Percentiles rank a stretch among this genome's conserved stretches.
Conservation (phyloP, 2,329 filamentous ascomycete genomes). For the Exophiala phaeomuriformis region DNA sequence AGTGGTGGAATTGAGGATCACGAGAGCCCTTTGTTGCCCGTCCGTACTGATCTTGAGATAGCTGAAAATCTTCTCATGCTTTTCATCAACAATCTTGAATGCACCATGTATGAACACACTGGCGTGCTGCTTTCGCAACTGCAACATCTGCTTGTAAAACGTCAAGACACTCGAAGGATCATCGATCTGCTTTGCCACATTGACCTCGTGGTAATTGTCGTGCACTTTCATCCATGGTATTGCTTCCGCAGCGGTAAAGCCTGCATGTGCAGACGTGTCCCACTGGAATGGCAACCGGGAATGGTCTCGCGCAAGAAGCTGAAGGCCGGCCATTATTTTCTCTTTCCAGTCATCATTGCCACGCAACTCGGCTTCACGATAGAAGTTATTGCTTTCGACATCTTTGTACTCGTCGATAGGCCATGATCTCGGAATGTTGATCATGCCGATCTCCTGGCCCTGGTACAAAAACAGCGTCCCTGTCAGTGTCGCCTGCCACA, state of each 20-base stretch:
- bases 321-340: constrained; percentile 41
- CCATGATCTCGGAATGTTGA: constrained; percentile 45
- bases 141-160: constrained; percentile 54
- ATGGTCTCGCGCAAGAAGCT: constrained; percentile 58
- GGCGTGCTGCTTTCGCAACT: constrained; percentile 51
- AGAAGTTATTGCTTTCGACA: constrained; percentile 33
- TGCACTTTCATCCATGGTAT: constrained; percentile 67
- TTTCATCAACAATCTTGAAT: constrained; percentile 33
- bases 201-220: constrained; percentile 53
- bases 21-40: constrained; percentile 27
- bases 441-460: constrained; percentile 52
- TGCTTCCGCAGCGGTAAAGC: constrained; percentile 51
- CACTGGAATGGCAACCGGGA: constrained; percentile 65
- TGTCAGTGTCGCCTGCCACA: constrained; percentile 48
- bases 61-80: constrained; percentile 49
- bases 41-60: constrained; percentile 36
- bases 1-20: constrained; percentile 30
- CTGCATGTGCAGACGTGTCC: constrained; percentile 51
- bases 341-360: constrained; percentile 31
- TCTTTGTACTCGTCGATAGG: constrained; percentile 33
- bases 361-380: constrained; percentile 32
- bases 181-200: constrained; percentile 47
- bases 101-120: constrained; percentile 62
- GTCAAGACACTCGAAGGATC: constrained; percentile 42
- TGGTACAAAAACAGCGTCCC: constrained; percentile 52